Evolutionary conservation across 2,329 filamentous ascomycete species (phyloP).

Genomic region (Trichoderma oligosporum): DNA sequence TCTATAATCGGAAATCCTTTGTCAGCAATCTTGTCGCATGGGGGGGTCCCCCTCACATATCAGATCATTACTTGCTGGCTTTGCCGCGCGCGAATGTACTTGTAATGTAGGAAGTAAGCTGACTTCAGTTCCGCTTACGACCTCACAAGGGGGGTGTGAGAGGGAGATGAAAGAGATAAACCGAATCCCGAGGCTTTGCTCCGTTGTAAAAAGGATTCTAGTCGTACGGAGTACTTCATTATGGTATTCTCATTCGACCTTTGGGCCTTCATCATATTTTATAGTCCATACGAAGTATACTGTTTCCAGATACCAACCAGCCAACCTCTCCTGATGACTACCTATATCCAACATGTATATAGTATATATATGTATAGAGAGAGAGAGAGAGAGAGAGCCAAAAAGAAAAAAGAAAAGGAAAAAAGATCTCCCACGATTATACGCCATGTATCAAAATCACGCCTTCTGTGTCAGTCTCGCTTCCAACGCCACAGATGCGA

Average conservation of each 20-base stretch:
- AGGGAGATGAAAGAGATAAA: neutral
- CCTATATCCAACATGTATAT: too few relatives aligned
- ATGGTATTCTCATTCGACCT: neutral
- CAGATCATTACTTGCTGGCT: neutral
- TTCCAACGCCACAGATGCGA: conserved; percentile 17
- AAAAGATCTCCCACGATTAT: neutral
- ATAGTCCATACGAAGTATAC: too few relatives aligned
- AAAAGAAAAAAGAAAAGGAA: neutral
- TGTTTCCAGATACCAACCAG: too few relatives aligned
- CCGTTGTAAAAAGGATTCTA: neutral
- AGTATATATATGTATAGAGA: neutral
- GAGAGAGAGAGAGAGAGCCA: neutral
- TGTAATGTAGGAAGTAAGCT: conserved; percentile 11
- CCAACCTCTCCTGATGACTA: too few relatives aligned
- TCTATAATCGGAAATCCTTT: neutral
- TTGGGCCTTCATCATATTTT: neutral
- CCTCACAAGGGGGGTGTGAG: too few relatives aligned
- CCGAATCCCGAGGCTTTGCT: neutral
- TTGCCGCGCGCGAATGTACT: neutral
- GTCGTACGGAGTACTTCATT: neutral
- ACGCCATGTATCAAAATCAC: conserved; percentile 1
- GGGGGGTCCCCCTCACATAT: neutral
- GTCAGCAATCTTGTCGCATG: neutral
- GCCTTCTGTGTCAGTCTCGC: conserved; percentile 10
- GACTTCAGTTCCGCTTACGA: conserved; percentile 8